phyloP scores from a whole-genome alignment of 345 rosid genomes.

The Citrus reticulata region DNA sequence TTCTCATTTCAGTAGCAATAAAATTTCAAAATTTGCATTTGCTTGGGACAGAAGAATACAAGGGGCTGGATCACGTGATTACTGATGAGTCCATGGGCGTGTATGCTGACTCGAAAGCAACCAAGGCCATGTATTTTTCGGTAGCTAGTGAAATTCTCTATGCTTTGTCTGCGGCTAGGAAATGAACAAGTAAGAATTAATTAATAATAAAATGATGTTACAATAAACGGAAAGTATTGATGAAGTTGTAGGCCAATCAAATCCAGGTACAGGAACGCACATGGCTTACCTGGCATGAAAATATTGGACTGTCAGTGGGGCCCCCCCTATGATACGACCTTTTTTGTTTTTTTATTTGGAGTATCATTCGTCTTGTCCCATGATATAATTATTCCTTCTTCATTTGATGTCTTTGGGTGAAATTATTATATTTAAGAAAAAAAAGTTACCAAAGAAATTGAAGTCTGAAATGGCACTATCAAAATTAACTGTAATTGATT shows the following conservation, averaged over 20 bases:
- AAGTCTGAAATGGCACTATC: too few species aligned
- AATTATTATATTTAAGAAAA: too few species aligned
- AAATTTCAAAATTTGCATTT: background rate
- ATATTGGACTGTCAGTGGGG: background rate
- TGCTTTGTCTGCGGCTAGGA: background rate
- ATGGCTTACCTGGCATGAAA: background rate
- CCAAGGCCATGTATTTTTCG: background rate
- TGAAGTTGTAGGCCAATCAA: slow-evolving; percentile 1
- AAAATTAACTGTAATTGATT: too few species aligned
- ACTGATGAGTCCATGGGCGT: background rate
- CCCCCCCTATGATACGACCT: background rate
- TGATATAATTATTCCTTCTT: too few species aligned
- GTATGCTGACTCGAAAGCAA: background rate
- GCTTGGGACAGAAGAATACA: background rate
- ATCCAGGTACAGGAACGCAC: background rate
- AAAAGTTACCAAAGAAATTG: too few species aligned
- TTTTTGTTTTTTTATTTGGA: too few species aligned
- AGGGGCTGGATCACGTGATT: background rate
- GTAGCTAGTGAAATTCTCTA: background rate
- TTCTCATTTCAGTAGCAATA: too few species aligned
- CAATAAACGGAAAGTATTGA: background rate
- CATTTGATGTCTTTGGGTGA: too few species aligned
- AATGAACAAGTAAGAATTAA: background rate
- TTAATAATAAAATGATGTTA: background rate
- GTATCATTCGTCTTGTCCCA: too few species aligned